phyloP scores from a whole-genome alignment of 805 yeast species.

The Yarrowia sp. region DNA sequence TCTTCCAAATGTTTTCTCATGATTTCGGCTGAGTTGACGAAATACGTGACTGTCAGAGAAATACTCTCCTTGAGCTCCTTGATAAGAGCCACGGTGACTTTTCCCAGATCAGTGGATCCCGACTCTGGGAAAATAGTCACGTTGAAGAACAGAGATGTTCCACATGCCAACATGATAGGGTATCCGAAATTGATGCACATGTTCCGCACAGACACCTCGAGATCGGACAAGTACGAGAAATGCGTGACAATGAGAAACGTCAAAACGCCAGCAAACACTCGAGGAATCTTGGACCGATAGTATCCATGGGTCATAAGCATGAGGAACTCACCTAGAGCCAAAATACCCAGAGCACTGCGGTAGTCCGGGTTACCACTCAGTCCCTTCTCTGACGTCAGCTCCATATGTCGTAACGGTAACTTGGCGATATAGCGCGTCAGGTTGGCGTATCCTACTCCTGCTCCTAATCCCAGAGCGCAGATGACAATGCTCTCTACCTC shows the following conservation, averaged over 20 bases:
- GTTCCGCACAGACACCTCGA: constrained; percentile 38
- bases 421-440: neutral
- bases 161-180: constrained; percentile 50
- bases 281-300: constrained; percentile 48
- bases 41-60: constrained; percentile 44
- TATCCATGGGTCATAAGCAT: constrained; percentile 52
- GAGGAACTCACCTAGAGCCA: constrained; percentile 47
- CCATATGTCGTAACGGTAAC: neutral
- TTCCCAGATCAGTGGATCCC: constrained; percentile 51
- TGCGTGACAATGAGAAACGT: constrained; percentile 49
- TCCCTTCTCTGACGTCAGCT: neutral
- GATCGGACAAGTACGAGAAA: constrained; percentile 46
- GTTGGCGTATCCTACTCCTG: neutral
- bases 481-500: constrained; percentile 10
- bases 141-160: constrained; percentile 46
- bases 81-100: constrained; percentile 43
- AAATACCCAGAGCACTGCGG: constrained; percentile 45
- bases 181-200: constrained; percentile 43
- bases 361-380: neutral
- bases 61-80: constrained; percentile 45
- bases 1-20: neutral
- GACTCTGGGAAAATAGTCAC: constrained; percentile 50
- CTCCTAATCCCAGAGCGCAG: constrained; percentile 30
- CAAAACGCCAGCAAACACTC: constrained; percentile 10
- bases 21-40: constrained; percentile 33